Evolutionary conservation across 768 basidiomycete species (phyloP).

Genomic region (Filobasidium floriforme): DNA sequence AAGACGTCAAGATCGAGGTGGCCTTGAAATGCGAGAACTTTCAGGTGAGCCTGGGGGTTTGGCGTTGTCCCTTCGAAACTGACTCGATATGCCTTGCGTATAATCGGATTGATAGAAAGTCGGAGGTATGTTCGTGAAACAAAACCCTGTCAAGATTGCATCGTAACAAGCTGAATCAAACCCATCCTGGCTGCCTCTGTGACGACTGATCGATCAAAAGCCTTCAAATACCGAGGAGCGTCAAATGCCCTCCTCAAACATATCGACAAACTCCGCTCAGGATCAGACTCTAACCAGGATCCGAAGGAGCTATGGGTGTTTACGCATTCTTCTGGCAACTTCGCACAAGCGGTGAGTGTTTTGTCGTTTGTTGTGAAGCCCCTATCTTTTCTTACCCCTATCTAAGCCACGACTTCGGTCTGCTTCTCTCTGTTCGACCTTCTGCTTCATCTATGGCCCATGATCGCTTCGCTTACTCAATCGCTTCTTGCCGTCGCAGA

Average conservation of each 20-base stretch:
- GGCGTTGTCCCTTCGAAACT: not conserved
- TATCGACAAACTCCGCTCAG: slow-evolving; percentile 1
- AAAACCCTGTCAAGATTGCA: no score
- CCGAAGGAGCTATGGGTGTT: slow-evolving; percentile 8
- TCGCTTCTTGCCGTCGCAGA: not conserved
- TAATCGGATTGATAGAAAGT: not conserved
- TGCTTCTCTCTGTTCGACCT: no score
- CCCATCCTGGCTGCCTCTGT: no score
- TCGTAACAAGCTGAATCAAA: no score
- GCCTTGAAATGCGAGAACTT: slow-evolving; percentile 19
- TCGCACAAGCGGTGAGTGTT: slow-evolving; percentile 12
- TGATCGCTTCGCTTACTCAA: no score
- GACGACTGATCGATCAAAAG: not conserved
- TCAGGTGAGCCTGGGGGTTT: slow-evolving; percentile 10
- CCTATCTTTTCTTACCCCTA: not conserved
- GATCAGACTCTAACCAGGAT: not conserved
- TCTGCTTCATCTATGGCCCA: no score
- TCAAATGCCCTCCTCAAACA: slow-evolving; percentile 18
- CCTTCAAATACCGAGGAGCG: slow-evolving; percentile 12
- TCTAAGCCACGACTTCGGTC: not conserved
- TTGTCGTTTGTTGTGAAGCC: not conserved
- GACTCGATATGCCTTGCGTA: not conserved
- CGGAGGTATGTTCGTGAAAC: no score
- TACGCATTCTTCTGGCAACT: slow-evolving; percentile 18
- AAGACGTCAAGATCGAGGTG: slow-evolving; percentile 5